Percentiles rank a stretch among this genome's conserved stretches.
phyloP scores from a whole-genome alignment of 495 filamentous ascomycete genomes.

The Penicillium odoratum region DNA sequence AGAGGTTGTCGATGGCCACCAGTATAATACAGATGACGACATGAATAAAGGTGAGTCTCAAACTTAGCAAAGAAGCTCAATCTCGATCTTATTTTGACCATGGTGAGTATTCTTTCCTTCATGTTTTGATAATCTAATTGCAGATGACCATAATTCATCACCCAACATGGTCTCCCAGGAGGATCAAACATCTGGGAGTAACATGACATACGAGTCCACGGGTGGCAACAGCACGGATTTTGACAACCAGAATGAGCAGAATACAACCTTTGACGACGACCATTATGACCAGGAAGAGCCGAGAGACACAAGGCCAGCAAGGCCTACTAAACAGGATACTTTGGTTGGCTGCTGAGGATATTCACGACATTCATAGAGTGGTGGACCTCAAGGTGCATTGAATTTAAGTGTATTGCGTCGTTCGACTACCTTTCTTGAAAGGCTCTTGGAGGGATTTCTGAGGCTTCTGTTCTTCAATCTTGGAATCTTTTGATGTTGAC shows the following conservation, averaged over 20 bases:
- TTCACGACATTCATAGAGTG: too few relatives aligned
- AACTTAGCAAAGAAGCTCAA: background rate
- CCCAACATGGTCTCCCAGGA: background rate
- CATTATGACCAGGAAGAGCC: background rate
- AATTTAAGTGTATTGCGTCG: too few relatives aligned
- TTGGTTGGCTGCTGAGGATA: background rate
- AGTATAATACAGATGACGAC: background rate
- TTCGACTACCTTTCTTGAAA: too few relatives aligned
- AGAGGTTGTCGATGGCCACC: background rate
- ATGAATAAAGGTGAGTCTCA: background rate
- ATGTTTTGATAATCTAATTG: background rate
- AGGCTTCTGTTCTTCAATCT: too few relatives aligned
- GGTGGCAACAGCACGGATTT: background rate
- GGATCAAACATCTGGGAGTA: background rate
- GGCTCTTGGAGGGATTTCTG: too few relatives aligned
- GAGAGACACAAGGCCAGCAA: background rate
- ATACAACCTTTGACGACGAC: background rate
- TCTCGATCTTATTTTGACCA: background rate
- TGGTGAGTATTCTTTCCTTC: background rate
- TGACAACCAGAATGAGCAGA: background rate
- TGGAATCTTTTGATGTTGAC: too few relatives aligned
- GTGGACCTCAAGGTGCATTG: too few relatives aligned
- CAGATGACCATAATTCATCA: background rate
- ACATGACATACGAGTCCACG: background rate
- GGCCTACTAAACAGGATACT: constrained; percentile 2